Percentiles rank a stretch among this genome's conserved stretches.
phyloP scores from a whole-genome alignment of 2,329 filamentous ascomycete species.

The Xylariaceae sp. region DNA sequence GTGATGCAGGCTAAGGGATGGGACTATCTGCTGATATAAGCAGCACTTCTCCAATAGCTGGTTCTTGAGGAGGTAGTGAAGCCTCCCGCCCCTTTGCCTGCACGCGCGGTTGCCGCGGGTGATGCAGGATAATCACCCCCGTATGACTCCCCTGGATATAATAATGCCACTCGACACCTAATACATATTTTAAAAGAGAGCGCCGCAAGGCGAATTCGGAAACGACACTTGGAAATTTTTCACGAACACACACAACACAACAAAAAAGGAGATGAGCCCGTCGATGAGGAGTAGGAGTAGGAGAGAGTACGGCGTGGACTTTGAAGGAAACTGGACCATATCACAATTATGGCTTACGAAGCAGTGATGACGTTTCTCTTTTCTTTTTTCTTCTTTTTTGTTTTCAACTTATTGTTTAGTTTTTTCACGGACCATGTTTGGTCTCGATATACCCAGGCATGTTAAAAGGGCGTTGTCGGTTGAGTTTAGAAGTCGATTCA shows the following conservation, averaged over 20 bases:
- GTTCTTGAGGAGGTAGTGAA: constrained; percentile 32
- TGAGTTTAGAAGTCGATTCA: constrained; percentile 16
- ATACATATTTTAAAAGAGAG: constrained; percentile 31
- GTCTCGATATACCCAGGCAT: constrained; percentile 32
- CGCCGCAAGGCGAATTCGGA: constrained; percentile 32
- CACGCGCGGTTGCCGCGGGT: constrained; percentile 28
- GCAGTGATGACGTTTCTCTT: constrained; percentile 24
- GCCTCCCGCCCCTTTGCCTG: constrained; percentile 15
- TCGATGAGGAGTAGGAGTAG: constrained; percentile 8
- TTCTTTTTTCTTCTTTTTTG: neutral
- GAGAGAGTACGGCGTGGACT: constrained; percentile 17
- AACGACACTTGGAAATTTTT: constrained; percentile 31
- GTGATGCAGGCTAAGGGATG: constrained; percentile 86
- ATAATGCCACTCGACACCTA: constrained; percentile 24
- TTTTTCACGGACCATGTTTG: constrained; percentile 14
- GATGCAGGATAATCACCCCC: constrained; percentile 37
- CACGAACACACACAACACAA: constrained; percentile 28
- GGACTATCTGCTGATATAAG: constrained; percentile 86
- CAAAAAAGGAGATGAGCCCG: constrained; percentile 15
- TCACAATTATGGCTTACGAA: constrained; percentile 27
- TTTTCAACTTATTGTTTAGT: neutral
- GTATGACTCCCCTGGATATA: constrained; percentile 23
- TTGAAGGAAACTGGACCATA: constrained; percentile 25
- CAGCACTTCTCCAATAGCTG: constrained; percentile 31
- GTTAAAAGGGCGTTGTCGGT: constrained; percentile 16